These are phyloP conservation scores for Akanthomyces muscarius DNA, from an alignment of 2,329 filamentous ascomycete species.

Conservation along the genomic window DNA sequence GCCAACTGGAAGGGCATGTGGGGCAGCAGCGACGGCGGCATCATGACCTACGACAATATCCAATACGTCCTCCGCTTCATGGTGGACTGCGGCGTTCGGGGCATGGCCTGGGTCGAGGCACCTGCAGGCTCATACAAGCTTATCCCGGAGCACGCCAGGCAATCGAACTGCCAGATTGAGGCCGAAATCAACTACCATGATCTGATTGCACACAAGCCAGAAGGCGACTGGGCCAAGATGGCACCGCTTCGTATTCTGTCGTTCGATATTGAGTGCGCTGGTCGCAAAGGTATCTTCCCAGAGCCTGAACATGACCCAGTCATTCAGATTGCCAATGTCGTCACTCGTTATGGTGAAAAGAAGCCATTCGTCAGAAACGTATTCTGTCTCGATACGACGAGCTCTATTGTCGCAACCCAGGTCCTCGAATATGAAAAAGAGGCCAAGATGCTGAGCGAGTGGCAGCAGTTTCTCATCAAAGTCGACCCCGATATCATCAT, in stretches of 20 bases:
- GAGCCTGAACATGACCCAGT: slow-evolving; percentile 89
- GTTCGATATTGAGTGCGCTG: slow-evolving; percentile 98
- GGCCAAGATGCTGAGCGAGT: slow-evolving; percentile 84
- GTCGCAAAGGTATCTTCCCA: slow-evolving; percentile 94
- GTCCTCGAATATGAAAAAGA: slow-evolving; percentile 80
- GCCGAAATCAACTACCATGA: slow-evolving; percentile 78
- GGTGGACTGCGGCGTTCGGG: slow-evolving; percentile 90
- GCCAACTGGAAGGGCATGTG: slow-evolving; percentile 92
- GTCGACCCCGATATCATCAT: slow-evolving; percentile 97
- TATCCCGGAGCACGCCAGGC: slow-evolving; percentile 60
- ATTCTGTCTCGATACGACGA: slow-evolving; percentile 90
- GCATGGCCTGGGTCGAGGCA: slow-evolving; percentile 97
- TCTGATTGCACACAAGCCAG: slow-evolving; percentile 79
- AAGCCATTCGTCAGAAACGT: slow-evolving; percentile 97
- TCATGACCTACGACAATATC: slow-evolving; percentile 93
- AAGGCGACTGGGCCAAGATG: slow-evolving; percentile 98
- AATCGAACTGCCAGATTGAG: slow-evolving; percentile 96
- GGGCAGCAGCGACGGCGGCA: slow-evolving; percentile 63
- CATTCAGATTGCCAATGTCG: slow-evolving; percentile 96
- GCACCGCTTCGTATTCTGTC: slow-evolving; percentile 88
- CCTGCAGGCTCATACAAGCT: slow-evolving; percentile 70
- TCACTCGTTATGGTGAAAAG: slow-evolving; percentile 89
- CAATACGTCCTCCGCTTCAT: slow-evolving; percentile 95
- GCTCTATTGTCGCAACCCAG: slow-evolving; percentile 90
- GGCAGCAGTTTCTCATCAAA: slow-evolving; percentile 84